These are phyloP conservation scores for Tetradesmus obliquus DNA, from an alignment of 139 green algal species.

Conservation along the genomic window DNA sequence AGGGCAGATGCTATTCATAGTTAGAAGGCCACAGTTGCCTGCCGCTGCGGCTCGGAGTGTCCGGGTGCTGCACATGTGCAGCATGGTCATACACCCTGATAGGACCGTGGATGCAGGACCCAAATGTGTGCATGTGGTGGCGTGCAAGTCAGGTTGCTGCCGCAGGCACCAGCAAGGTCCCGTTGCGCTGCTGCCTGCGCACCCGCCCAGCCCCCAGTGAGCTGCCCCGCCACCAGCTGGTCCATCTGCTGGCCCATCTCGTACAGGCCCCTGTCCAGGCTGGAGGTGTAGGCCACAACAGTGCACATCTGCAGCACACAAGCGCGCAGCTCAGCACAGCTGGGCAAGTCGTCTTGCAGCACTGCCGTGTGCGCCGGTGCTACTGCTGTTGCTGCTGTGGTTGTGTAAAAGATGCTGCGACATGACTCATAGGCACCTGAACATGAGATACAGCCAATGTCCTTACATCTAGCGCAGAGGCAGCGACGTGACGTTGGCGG, in stretches of 20 bases:
- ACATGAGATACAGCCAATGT: neutral
- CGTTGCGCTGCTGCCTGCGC: neutral
- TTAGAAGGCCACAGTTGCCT: no score
- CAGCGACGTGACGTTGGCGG: neutral
- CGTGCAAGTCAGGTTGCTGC: neutral
- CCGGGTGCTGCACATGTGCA: neutral
- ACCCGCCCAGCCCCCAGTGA: slow-evolving; percentile 50
- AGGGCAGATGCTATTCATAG: no score
- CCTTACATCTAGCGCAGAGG: neutral
- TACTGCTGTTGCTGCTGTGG: no score
- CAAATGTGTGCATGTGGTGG: no score
- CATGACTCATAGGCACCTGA: no score
- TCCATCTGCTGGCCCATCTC: slow-evolving; percentile 54
- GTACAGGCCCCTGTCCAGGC: slow-evolving; percentile 50
- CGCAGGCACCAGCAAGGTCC: no score
- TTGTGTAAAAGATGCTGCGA: no score
- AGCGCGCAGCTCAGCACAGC: neutral
- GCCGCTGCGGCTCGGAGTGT: no score
- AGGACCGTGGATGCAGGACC: no score
- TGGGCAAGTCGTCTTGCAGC: neutral
- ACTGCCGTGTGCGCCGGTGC: neutral
- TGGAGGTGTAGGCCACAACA: neutral
- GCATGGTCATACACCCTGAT: neutral
- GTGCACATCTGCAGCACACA: slow-evolving; percentile 30
- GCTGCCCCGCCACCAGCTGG: slow-evolving; percentile 56